Percentiles rank a stretch among this genome's conserved stretches.
Evolutionary conservation across 2,329 filamentous ascomycete genomes (phyloP).

Genomic region (Basipetospora chlamydospora): DNA sequence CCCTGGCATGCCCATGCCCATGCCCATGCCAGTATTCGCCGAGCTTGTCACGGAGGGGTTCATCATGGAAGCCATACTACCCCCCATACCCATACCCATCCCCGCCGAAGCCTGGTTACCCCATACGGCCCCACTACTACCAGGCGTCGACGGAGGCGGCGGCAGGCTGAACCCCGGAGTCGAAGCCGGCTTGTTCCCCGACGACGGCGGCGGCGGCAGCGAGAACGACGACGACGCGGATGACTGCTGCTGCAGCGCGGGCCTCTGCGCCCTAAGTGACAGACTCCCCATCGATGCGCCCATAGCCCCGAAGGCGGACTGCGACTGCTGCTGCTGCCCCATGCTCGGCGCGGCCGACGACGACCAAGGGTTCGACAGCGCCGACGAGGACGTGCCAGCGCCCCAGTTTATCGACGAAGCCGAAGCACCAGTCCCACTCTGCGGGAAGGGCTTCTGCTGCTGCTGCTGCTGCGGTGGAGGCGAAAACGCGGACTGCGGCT

Average conservation of each 20-base stretch:
- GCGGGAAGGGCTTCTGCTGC: too few relatives aligned
- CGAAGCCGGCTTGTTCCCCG: slow-evolving; percentile 9
- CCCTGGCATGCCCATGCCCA: slow-evolving; percentile 15
- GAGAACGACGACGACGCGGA: slow-evolving; percentile 37
- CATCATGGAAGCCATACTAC: slow-evolving; percentile 8
- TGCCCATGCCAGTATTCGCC: slow-evolving; percentile 10
- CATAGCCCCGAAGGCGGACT: slow-evolving; percentile 19
- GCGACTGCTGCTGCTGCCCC: slow-evolving; percentile 2
- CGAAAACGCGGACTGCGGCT: slow-evolving; percentile 21
- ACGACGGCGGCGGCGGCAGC: slow-evolving; percentile 30
- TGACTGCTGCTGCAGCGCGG: slow-evolving; percentile 12
- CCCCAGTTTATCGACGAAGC: slow-evolving; percentile 36
- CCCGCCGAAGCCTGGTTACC: slow-evolving; percentile 13
- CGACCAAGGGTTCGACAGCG: slow-evolving; percentile 32
- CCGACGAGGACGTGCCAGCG: slow-evolving; percentile 25
- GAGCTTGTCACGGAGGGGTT: slow-evolving; percentile 8
- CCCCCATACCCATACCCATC: slow-evolving; percentile 10
- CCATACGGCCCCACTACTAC: background rate
- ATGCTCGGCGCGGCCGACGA: slow-evolving; percentile 18
- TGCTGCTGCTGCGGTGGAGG: slow-evolving; percentile 15
- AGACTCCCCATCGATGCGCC: slow-evolving; percentile 31
- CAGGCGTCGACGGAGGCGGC: slow-evolving; percentile 22
- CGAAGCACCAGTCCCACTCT: slow-evolving; percentile 10
- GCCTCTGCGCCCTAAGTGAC: slow-evolving; percentile 29
- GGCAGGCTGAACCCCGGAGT: slow-evolving; percentile 31